Evolutionary conservation across 2,329 filamentous ascomycete species (phyloP), one percentile per base, ranked within the genome.

Genomic region (Microthyrium microscopicum): DNA sequence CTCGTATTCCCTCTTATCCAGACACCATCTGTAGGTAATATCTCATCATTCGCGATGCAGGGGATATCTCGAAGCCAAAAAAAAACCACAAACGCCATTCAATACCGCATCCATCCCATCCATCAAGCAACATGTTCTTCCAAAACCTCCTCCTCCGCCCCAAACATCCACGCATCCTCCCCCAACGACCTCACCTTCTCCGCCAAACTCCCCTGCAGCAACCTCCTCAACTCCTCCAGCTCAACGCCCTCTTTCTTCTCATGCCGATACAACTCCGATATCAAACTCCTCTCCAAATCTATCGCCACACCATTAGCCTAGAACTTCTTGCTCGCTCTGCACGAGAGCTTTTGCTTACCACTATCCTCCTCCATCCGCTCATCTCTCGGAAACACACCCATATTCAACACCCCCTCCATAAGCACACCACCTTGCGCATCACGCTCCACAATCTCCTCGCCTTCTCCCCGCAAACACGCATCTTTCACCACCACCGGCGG

Each of bases 81-180:
- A 25, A 9, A 25, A 25, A 25, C 9, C 13, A 33, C 15, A 15
- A 33, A 9, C 21, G 19, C 13, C 18, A 18, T 18, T 22, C 31
- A 26, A 25, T 9, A 9, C 9, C 22, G 12, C 9, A 9, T 25
- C 22, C 9, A 25, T 13, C 12, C 9, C 22, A 9, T 9, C 12
- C 12, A 9, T 9, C 22, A 12, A 12, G 22, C 22, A 25, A 12
- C 22, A 9, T 25, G 22, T 25, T 13, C 9, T 25, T 25, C 22
- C 12, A 9, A 9, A 12, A 12, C 26, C 13, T 29, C 17, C 29
- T 37, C 30, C 18, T 82, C 77, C 2, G 70, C 61, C 51, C 85
- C 81, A 55, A 79, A 92, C 76, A 92, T 91, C 84, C 84, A 93
- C 46, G 76, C 79, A 47, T 93, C 84, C 32, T 89, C 79, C 16